phyloP scores from a whole-genome alignment of 176 grass and related monocot genomes.

The Areca catechu region DNA sequence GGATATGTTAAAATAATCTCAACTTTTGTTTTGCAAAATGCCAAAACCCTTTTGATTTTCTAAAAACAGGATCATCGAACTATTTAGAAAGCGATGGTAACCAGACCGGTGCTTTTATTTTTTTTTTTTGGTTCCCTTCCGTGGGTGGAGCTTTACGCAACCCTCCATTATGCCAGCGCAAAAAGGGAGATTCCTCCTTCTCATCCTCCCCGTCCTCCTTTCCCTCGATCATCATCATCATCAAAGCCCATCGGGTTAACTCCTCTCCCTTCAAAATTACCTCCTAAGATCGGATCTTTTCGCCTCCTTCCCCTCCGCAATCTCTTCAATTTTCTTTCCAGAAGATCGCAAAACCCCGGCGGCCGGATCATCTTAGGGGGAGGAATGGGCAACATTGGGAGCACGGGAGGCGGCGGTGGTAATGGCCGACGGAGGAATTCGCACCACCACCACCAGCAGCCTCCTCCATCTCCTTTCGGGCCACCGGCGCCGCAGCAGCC shows the following conservation, averaged over 20 bases:
- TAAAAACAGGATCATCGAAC: too few species aligned
- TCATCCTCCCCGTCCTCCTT: neutral
- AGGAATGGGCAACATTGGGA: conserved; percentile 8
- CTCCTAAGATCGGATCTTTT: neutral
- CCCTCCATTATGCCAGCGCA: conserved; percentile 35
- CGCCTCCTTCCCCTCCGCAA: too few species aligned
- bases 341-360: too few species aligned
- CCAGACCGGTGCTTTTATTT: neutral
- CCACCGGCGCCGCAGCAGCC: conserved; percentile 15
- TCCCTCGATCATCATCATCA: neutral
- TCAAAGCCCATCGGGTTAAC: too few species aligned
- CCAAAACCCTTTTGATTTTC: too few species aligned
- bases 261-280: neutral
- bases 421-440: conserved; percentile 54
- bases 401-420: neutral
- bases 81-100: neutral
- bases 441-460: conserved; percentile 30
- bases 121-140: neutral
- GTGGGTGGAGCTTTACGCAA: conserved; percentile 33
- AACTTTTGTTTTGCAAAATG: too few species aligned
- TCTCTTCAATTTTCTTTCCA: too few species aligned
- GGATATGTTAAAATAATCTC: too few species aligned
- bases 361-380: too few species aligned
- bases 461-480: conserved; percentile 26
- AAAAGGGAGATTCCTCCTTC: conserved; percentile 4